These are phyloP conservation scores for Fusarium sp. DNA, from an alignment of 2,329 filamentous ascomycete genomes.

Conservation along the genomic window DNA sequence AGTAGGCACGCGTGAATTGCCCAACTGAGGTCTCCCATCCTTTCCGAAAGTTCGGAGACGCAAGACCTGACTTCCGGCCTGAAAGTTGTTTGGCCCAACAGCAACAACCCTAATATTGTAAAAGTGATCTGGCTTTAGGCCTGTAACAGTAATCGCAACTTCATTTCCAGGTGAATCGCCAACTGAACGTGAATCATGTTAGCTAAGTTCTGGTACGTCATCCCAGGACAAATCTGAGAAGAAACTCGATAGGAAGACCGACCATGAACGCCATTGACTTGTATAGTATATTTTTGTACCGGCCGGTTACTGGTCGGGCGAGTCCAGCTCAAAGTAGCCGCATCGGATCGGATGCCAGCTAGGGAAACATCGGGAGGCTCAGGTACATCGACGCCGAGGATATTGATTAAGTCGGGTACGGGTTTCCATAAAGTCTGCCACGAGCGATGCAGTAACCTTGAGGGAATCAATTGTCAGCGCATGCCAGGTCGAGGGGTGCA, in stretches of 20 bases:
- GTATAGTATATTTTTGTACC: constrained; percentile 88
- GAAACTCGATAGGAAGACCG: constrained; percentile 51
- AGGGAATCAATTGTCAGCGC: constrained; percentile 29
- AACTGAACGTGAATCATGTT: constrained; percentile 62
- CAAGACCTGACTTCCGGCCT: constrained; percentile 87
- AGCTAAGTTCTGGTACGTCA: constrained; percentile 16
- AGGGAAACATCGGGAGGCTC: constrained; percentile 90
- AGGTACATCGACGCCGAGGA: constrained; percentile 94
- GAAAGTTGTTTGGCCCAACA: constrained; percentile 91
- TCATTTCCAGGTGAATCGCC: constrained; percentile 76
- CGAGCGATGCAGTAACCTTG: constrained; percentile 85
- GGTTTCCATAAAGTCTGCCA: constrained; percentile 92
- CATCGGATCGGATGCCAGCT: constrained; percentile 87
- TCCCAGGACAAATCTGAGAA: background rate
- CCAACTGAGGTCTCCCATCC: constrained; percentile 72
- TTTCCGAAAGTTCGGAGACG: constrained; percentile 81
- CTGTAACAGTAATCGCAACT: constrained; percentile 84
- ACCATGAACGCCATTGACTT: constrained; percentile 94
- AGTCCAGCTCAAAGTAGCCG: constrained; percentile 92
- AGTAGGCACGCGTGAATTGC: constrained; percentile 67
- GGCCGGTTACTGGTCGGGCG: constrained; percentile 73
- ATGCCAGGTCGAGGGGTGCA: background rate
- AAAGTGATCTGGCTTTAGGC: constrained; percentile 85
- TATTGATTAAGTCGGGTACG: constrained; percentile 88
- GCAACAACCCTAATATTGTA: constrained; percentile 96